Evolutionary conservation across 164 flowering plant species (phyloP), one percentile per base, ranked within the genome.

Genomic region (Piper betle): DNA sequence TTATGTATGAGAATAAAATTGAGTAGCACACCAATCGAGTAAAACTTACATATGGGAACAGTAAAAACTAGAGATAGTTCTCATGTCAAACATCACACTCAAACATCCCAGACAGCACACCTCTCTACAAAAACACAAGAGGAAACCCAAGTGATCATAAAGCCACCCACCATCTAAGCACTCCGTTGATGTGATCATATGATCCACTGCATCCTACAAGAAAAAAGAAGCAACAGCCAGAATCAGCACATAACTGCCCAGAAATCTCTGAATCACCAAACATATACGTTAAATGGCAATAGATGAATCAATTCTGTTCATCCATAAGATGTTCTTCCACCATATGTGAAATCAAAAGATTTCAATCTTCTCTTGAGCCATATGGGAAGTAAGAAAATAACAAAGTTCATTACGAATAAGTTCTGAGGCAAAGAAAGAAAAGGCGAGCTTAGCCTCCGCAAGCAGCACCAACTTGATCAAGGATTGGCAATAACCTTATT

Each of bases 401-500:
- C 33, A 25, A 25, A 46, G 15, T 10, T 46, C 12, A 5, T 15
- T 10, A 46, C 3, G 50, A 46, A 10, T 2, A 6, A 15, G 50
- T 46, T 46, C 50, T 10, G 15, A 2, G 50, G 0, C 50, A 46
- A 10, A 46, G 15, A 2, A 15, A 46, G 10, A 8, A 46, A 46
- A 46, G 15, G 15, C 0, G 11, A 42, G 15, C 0, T 6, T 10
- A 46, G 19, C 43, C 43, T n/a, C 39, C 5, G 15, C 4, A 46
- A n/a, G 20, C 4, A 17, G 37, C 33, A 12, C 37, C 48, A 11
- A 40, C 39, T 25, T 25, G 33, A 25, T 25, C 33, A 5, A n/a
- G 16, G n/a, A 18, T 0, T 52, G 52, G 10, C 13, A 40, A 37
- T 62, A 62, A 89, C 94, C 91, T 73, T 58, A 67, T 89, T 89